phyloP scores from a whole-genome alignment of 176 grass and related monocot species.

The Oropetium thomaeum region DNA sequence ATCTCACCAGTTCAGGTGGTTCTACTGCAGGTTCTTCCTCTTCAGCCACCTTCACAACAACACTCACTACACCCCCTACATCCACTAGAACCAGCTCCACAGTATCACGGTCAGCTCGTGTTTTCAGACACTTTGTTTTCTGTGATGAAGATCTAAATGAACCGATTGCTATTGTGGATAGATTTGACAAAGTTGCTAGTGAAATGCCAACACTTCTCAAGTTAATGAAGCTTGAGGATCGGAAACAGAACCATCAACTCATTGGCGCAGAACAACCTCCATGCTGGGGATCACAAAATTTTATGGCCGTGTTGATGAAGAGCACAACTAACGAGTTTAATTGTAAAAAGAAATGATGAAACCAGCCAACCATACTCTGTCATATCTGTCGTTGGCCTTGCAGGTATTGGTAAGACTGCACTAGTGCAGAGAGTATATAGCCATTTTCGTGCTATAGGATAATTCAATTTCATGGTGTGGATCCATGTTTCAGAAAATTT shows the following conservation, averaged over 20 bases:
- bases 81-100: neutral
- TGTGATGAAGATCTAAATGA: slow-evolving; percentile 12
- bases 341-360: neutral
- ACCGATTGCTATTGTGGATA: neutral
- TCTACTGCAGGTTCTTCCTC: neutral
- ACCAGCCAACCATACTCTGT: slow-evolving; percentile 26
- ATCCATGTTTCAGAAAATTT: slow-evolving; percentile 32
- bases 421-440: slow-evolving; percentile 27
- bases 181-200: slow-evolving; percentile 20
- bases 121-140: neutral
- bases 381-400: slow-evolving; percentile 50
- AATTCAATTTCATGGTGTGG: slow-evolving; percentile 30
- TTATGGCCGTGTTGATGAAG: slow-evolving; percentile 1
- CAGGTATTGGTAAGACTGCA: slow-evolving; percentile 51
- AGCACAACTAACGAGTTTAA: neutral
- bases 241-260: neutral
- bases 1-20: neutral
- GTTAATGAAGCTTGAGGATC: slow-evolving; percentile 1
- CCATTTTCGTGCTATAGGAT: neutral
- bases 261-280: slow-evolving; percentile 30
- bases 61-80: neutral
- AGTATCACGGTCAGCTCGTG: neutral
- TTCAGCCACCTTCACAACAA: neutral
- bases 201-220: slow-evolving; percentile 13
- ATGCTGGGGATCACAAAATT: neutral